Evolutionary conservation across 208 protist species (phyloP), one percentile per base, ranked within the genome.

Genomic region (Crithidia expoeki): DNA sequence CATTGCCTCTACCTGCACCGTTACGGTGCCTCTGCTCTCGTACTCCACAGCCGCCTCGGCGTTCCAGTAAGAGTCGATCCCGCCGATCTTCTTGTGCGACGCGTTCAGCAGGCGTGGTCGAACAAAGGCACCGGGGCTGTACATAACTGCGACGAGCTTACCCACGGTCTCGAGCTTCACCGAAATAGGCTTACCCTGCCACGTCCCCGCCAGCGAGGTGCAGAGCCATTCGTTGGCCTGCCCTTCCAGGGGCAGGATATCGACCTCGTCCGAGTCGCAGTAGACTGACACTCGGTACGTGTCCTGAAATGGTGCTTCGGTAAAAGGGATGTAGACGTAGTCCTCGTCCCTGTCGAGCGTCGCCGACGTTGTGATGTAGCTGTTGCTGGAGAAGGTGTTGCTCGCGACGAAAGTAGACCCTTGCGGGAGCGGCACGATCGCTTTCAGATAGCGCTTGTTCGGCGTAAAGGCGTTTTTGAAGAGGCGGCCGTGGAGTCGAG

Each of bases 321-420:
- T 95, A 77, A 97, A 95, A 50, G 92, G 92, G 60, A 97, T 90
- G 67, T 91, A 97, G 23, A 90, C 85, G 75, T 95, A 97, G 30
- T 80, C 67, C 57, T 72, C 79, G n/a, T 81, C 84, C 40, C 76
- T 79, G 34, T 85, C 68, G 17, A 97, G 79, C 30, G 38, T 74
- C 17, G 85, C 88, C 21, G 84, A 85, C 21, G 90, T 94, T 7
- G 88, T 94, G 79, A 97, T 93, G 69, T 94, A 95, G 76, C 86
- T 89, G 68, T 90, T 92, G 72, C 85, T 94, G 42, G 90, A 76
- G 69, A 92, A 95, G 50, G 65, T 83, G 78, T 97, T 97, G 79
- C 88, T 94, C 19, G 88, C 86, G 44, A 89, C 86, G 60, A 95
- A 97, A 32, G 90, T 91, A 19, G 86, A 93, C 33, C 81, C 87